A percentile compares a stretch with the other conserved stretches of the same genome.
Conservation (phyloP, 2,329 filamentous ascomycete species). For the Xylariaceae sp. region DNA sequence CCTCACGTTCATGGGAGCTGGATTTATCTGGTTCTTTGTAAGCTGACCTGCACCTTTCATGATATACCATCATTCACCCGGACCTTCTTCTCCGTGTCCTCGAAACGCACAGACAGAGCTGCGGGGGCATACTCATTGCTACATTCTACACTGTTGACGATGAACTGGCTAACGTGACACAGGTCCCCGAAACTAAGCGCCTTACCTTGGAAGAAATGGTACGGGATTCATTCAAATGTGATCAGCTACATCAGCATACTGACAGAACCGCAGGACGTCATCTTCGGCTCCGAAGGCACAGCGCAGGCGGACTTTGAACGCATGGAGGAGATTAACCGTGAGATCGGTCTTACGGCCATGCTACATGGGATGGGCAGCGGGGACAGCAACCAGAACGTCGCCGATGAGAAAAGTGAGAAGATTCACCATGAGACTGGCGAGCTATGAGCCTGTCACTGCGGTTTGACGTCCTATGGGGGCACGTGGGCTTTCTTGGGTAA, state of each 20-base stretch:
- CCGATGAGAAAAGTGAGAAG: slow-evolving; percentile 16
- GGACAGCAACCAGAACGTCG: slow-evolving; percentile 17
- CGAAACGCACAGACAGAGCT: no score
- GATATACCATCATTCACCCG: no score
- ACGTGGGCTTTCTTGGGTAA: no score
- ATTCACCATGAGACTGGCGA: slow-evolving; percentile 6
- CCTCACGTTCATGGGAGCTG: slow-evolving; percentile 58
- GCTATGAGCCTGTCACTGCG: background rate
- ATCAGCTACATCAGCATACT: no score
- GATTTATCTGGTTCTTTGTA: slow-evolving; percentile 57
- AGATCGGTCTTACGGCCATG: slow-evolving; percentile 57
- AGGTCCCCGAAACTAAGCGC: slow-evolving; percentile 55
- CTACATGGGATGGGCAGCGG: slow-evolving; percentile 23
- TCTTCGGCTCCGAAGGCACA: slow-evolving; percentile 64
- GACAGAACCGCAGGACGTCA: slow-evolving; percentile 45
- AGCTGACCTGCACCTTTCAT: no score
- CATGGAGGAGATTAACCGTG: slow-evolving; percentile 68
- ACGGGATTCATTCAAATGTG: no score
- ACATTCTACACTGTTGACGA: no score
- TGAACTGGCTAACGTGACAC: no score
- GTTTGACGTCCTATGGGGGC: no score
- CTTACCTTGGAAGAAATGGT: slow-evolving; percentile 63
- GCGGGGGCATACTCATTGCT: no score
- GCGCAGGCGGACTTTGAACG: slow-evolving; percentile 64
- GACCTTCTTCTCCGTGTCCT: no score